Evolutionary conservation across 176 grass and related monocot genomes (phyloP).

Genomic region (Tillandsia leiboldiana): DNA sequence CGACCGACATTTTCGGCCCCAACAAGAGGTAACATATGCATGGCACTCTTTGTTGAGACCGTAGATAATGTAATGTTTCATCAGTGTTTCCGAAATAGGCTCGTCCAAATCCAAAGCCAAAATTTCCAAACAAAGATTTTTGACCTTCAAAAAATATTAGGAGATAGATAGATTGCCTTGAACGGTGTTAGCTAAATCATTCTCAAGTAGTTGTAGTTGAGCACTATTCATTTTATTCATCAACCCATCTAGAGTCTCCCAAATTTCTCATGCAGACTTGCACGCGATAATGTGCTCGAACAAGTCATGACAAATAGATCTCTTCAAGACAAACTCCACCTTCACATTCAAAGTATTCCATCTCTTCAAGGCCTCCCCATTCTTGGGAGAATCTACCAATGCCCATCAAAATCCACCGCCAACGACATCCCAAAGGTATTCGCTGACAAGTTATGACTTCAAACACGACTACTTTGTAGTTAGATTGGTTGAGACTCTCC

Average conservation of each 20-base stretch:
- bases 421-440: too few relatives aligned
- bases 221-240: constrained; percentile 6
- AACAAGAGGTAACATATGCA: background rate
- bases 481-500: too few relatives aligned
- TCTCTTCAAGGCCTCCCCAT: too few relatives aligned
- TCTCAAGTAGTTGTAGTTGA: background rate
- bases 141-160: constrained; percentile 13
- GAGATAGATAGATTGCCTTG: background rate
- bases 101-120: background rate
- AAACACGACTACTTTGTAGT: too few relatives aligned
- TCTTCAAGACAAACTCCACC: background rate
- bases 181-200: background rate
- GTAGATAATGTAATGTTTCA: constrained; percentile 1
- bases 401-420: too few relatives aligned
- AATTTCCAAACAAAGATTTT: constrained; percentile 3
- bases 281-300: background rate
- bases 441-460: too few relatives aligned
- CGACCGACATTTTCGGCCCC: too few relatives aligned
- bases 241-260: background rate
- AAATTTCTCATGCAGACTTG: background rate
- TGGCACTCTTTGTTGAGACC: background rate
- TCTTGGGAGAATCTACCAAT: too few relatives aligned
- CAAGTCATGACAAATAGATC: background rate
- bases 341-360: too few relatives aligned
- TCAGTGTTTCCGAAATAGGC: background rate